Percentiles rank a stretch among this genome's conserved stretches.
Conservation (phyloP, 139 green algal species). For the Eudorina sp. region DNA sequence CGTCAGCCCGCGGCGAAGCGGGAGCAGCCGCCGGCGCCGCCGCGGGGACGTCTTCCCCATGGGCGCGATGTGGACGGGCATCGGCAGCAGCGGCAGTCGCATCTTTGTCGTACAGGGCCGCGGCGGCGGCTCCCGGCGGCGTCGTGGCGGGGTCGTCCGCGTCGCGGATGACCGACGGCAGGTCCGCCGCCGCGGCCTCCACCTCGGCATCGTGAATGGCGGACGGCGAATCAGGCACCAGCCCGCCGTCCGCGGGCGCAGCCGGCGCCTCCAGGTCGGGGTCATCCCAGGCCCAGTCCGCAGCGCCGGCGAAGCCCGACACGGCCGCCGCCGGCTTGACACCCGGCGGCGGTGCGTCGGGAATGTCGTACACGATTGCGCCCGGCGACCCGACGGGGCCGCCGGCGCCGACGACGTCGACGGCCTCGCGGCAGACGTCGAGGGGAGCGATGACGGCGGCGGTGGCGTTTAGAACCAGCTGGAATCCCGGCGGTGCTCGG, state of each 20-base stretch:
- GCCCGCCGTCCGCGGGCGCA: conserved; percentile 22
- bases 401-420: not conserved
- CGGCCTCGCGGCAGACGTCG: not conserved
- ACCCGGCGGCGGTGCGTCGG: not conserved
- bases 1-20: too few relatives aligned
- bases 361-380: conserved; percentile 27
- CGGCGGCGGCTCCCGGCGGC: not conserved
- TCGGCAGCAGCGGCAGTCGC: too few relatives aligned
- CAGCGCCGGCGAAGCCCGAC: not conserved
- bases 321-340: not conserved
- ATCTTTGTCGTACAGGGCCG: not conserved
- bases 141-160: conserved; percentile 5
- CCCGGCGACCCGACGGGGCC: not conserved
- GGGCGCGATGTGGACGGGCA: too few relatives aligned
- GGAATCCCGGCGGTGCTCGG: conserved; percentile 6
- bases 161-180: conserved; percentile 24
- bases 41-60: too few relatives aligned
- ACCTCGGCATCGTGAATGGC: conserved; percentile 3
- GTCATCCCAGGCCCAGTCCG: conserved; percentile 27
- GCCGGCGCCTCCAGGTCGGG: not conserved
- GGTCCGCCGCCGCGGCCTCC: not conserved
- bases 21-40: too few relatives aligned
- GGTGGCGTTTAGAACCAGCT: conserved; percentile 5
- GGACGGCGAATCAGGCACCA: conserved; percentile 23
- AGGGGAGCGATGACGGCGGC: not conserved